These are phyloP conservation scores for Talaromyces sp. DNA, from an alignment of 2,329 filamentous ascomycete genomes.

Conservation along the genomic window DNA sequence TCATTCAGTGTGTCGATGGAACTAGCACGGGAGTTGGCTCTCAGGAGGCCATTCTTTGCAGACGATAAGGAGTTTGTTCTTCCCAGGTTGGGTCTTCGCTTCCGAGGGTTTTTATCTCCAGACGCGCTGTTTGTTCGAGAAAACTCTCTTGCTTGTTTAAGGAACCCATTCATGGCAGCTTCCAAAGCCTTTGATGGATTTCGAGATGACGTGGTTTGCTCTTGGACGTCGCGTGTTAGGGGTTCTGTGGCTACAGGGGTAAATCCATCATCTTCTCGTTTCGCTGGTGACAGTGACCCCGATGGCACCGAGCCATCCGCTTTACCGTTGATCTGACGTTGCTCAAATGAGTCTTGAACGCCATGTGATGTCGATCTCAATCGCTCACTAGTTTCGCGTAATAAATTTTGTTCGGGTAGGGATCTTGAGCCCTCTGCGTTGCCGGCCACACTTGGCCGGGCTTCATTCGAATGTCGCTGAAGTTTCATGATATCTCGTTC, in stretches of 20 bases:
- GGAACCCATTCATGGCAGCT: conserved; percentile 36
- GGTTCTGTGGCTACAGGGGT: conserved; percentile 8
- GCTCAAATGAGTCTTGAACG: background rate
- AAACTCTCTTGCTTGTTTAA: conserved; percentile 35
- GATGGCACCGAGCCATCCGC: background rate
- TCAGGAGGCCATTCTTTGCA: conserved; percentile 19
- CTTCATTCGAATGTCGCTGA: background rate
- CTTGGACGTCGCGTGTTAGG: conserved; percentile 14
- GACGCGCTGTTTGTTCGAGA: conserved; percentile 23
- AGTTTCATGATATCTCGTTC: background rate
- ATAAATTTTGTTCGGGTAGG: background rate
- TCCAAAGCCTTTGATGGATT: conserved; percentile 25
- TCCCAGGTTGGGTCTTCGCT: conserved; percentile 37
- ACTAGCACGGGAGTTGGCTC: conserved; percentile 39
- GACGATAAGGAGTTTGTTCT: conserved; percentile 39
- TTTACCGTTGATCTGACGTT: background rate
- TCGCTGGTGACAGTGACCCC: background rate
- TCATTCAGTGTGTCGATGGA: conserved; percentile 48
- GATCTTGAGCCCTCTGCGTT: background rate
- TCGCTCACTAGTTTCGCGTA: background rate
- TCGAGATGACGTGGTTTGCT: conserved; percentile 15
- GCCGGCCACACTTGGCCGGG: background rate
- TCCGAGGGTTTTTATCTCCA: conserved; percentile 17
- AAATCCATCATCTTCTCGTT: background rate
- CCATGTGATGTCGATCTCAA: background rate